Evolutionary conservation across 148 eudicot genomes (phyloP).

Genomic region (Bassia scoparia): DNA sequence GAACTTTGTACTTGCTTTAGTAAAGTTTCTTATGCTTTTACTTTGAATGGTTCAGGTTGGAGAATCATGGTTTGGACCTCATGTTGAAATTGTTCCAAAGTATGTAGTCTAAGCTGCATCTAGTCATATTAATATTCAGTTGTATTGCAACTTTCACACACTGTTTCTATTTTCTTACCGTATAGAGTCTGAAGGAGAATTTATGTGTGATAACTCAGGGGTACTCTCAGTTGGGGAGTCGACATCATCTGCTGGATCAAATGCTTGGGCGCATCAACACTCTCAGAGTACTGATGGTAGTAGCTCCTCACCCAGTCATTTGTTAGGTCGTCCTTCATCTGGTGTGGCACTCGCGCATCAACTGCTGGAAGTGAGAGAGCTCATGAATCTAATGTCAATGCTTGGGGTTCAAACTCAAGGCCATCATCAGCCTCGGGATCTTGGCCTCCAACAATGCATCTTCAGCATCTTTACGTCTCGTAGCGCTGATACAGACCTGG

Average conservation of each 20-base stretch:
- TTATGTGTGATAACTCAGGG: slow-evolving; percentile 41
- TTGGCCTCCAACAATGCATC: slow-evolving; percentile 61
- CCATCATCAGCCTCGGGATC: slow-evolving; percentile 91
- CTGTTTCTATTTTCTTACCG: slow-evolving; percentile 3
- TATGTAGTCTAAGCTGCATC: slow-evolving; percentile 42
- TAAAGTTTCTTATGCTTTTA: slow-evolving; percentile 28
- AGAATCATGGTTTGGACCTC: slow-evolving; percentile 92
- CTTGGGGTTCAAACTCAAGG: slow-evolving; percentile 82
- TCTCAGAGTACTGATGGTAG: slow-evolving; percentile 67
- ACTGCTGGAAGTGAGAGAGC: slow-evolving; percentile 86
- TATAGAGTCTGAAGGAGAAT: slow-evolving; percentile 1
- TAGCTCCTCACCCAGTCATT: slow-evolving; percentile 63
- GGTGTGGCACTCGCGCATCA: slow-evolving; percentile 87
- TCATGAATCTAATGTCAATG: slow-evolving; percentile 49
- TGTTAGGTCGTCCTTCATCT: slow-evolving; percentile 85
- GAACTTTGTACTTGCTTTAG: slow-evolving; percentile 15
- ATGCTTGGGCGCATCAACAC: slow-evolving; percentile 76
- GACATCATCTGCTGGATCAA: slow-evolving; percentile 76
- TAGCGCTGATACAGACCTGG: slow-evolving; percentile 95
- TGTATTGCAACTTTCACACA: neutral
- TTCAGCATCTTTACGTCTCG: slow-evolving; percentile 57
- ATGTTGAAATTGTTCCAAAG: slow-evolving; percentile 97
- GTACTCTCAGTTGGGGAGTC: slow-evolving; percentile 85
- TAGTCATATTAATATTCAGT: neutral
- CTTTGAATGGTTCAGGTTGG: slow-evolving; percentile 62